phyloP scores from a whole-genome alignment of 2,329 filamentous ascomycete species.

The Alternaria postmessia region DNA sequence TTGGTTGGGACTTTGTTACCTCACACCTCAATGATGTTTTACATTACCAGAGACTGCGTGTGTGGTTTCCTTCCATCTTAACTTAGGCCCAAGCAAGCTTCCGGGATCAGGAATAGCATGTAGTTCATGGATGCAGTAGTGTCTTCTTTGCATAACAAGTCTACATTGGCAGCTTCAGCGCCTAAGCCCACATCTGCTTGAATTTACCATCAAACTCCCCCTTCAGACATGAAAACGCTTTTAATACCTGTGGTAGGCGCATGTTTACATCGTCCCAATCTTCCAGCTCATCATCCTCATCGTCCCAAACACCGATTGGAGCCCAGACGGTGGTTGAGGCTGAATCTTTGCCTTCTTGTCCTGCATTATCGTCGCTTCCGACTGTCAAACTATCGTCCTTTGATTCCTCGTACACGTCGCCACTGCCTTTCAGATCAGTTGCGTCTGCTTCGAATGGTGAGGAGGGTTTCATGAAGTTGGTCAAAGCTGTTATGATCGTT shows the following conservation, averaged over 20 bases:
- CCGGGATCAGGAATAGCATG: too few species aligned
- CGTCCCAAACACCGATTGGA: constrained; percentile 22
- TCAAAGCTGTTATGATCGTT: constrained; percentile 73
- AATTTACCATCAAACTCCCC: constrained; percentile 71
- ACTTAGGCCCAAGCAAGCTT: too few species aligned
- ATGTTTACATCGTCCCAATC: constrained; percentile 53
- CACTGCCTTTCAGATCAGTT: constrained; percentile 46
- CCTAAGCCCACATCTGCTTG: constrained; percentile 28
- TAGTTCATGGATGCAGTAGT: constrained; percentile 1
- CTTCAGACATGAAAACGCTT: constrained; percentile 65
- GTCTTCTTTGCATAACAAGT: not conserved
- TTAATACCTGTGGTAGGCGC: constrained; percentile 63
- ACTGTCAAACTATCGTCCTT: constrained; percentile 47
- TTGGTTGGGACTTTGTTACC: too few species aligned
- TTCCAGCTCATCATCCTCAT: constrained; percentile 28
- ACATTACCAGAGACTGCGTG: too few species aligned
- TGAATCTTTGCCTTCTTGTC: not conserved
- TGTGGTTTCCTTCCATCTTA: too few species aligned
- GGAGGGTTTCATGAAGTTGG: constrained; percentile 63
- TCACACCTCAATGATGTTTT: too few species aligned
- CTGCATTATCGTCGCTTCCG: constrained; percentile 32
- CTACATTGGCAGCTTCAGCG: constrained; percentile 1
- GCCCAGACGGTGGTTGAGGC: constrained; percentile 45
- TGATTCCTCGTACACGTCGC: constrained; percentile 57
- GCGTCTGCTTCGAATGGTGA: constrained; percentile 57